Percentiles rank a stretch among this genome's conserved stretches.
phyloP scores from a whole-genome alignment of 257 asterid species.

The Nyctanthes arbortristis region DNA sequence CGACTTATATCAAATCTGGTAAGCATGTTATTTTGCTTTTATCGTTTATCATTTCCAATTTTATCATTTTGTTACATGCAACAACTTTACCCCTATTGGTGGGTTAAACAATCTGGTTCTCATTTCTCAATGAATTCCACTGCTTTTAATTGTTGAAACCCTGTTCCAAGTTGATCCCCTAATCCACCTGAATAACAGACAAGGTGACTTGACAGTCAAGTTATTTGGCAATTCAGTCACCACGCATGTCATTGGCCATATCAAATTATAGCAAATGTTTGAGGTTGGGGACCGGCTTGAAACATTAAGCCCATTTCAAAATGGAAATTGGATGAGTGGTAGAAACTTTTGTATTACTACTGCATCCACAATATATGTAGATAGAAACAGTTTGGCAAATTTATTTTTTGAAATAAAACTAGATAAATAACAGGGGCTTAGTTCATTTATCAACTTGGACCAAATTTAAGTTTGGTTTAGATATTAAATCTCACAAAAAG shows the following conservation, averaged over 20 bases:
- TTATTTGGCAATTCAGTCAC: background rate
- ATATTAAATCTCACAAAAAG: background rate
- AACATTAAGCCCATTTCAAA: too few relatives aligned
- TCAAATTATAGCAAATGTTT: background rate
- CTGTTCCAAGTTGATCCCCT: background rate
- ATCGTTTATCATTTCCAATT: background rate
- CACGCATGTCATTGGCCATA: background rate
- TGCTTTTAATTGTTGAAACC: background rate
- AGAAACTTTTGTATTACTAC: too few relatives aligned
- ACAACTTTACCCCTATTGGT: background rate
- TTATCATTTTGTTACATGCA: background rate
- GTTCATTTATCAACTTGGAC: background rate
- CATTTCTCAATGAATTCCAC: too few relatives aligned
- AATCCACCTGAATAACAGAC: background rate
- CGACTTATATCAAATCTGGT: constrained; percentile 50
- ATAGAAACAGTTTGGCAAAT: too few relatives aligned
- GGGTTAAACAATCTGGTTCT: background rate
- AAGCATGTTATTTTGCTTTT: constrained; percentile 10
- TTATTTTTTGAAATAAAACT: too few relatives aligned
- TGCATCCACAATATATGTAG: too few relatives aligned
- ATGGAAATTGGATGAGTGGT: too few relatives aligned
- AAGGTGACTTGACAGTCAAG: background rate
- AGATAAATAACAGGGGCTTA: too few relatives aligned
- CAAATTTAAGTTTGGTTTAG: background rate
- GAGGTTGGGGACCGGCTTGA: background rate